Evolutionary conservation across 2,329 filamentous ascomycete species (phyloP).

Genomic region (Arthrocladium fulminans): DNA sequence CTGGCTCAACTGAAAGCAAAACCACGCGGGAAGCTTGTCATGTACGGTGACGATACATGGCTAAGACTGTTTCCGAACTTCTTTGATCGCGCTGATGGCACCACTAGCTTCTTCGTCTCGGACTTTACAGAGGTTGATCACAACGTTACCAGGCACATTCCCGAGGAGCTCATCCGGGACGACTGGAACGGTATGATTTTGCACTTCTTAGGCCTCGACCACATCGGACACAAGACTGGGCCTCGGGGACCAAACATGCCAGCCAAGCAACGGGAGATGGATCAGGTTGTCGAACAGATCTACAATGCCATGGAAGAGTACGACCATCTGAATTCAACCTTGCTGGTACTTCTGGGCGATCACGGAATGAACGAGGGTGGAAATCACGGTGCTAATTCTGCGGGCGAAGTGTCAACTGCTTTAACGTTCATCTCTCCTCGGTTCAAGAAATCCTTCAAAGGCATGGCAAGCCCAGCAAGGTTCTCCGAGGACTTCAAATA

Average conservation of each 20-base stretch:
- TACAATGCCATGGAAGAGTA: slow-evolving; percentile 65
- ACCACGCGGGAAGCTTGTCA: slow-evolving; percentile 63
- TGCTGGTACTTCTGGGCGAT: slow-evolving; percentile 82
- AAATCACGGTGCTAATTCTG: slow-evolving; percentile 88
- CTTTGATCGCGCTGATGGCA: slow-evolving; percentile 82
- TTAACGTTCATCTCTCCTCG: slow-evolving; percentile 86
- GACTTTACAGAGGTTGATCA: slow-evolving; percentile 97
- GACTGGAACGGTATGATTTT: slow-evolving; percentile 94
- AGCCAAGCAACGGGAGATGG: slow-evolving; percentile 91
- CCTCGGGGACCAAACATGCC: slow-evolving; percentile 83
- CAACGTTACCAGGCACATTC: slow-evolving; percentile 88
- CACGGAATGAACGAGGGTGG: slow-evolving; percentile 99
- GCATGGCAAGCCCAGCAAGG: slow-evolving; percentile 45
- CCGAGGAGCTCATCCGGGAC: slow-evolving; percentile 60
- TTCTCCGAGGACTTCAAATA: slow-evolving; percentile 59
- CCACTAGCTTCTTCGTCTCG: slow-evolving; percentile 95
- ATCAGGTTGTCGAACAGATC: slow-evolving; percentile 65
- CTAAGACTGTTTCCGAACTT: slow-evolving; percentile 86
- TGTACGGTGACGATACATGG: slow-evolving; percentile 99
- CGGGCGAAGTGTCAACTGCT: slow-evolving; percentile 88
- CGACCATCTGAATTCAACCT: slow-evolving; percentile 62
- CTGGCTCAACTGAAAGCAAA: slow-evolving; percentile 80
- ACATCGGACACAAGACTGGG: slow-evolving; percentile 94
- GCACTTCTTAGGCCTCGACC: slow-evolving; percentile 91
- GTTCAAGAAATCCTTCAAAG: slow-evolving; percentile 49